Evolutionary conservation across 75 land plant genomes (phyloP), one percentile per base, ranked within the genome.

Genomic region (Gnetum montanum): DNA sequence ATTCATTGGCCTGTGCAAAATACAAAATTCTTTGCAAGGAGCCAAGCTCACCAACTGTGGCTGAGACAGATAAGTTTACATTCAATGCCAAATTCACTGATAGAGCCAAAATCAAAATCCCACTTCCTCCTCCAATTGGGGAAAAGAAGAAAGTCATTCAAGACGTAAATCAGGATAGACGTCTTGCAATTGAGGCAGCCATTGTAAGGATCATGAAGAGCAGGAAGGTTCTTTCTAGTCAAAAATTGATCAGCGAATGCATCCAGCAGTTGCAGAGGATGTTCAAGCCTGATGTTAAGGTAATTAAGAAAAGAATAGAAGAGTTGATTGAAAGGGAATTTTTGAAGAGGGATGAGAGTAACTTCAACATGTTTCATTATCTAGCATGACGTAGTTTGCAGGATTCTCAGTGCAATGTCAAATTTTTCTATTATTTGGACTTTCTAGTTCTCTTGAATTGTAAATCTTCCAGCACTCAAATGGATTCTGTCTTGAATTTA

Each of bases 271-370:
- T 88, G 45, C 79, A 86, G 20, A 76, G 84, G 12, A 84, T 88
- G 97, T 92, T 92, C 73, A 88, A 92, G 96, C 96, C 96, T 33
- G 91, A 90, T 70, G 74, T 86, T 46, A 90, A 86, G 69, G 81
- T 80, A 31, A 90, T 90, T 65, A 90, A 86, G 73, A 90, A 86
- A 71, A 44, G 96, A 51, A 87, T 90, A 51, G 96, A 90, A 64
- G 91, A 90, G 54, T 64, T 90, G 15, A 90, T 90, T 47, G 74
- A 79, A 8, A 71, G 96, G 13, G 96, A 90, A 19, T 86, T 82
- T 49, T 46, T 90, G 46, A 91, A 90, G 44, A 75, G 96, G 28
- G 96, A 90, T 67, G 83, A 83, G 67, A 84, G 86, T 16, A 90
- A 90, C 46, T 84, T 84, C 12, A 90, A 90, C 65, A 29, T 80